Evolutionary conservation across 2,329 filamentous ascomycete genomes (phyloP), one percentile per base, ranked within the genome.

Genomic region (Fusarium drepaniforme): DNA sequence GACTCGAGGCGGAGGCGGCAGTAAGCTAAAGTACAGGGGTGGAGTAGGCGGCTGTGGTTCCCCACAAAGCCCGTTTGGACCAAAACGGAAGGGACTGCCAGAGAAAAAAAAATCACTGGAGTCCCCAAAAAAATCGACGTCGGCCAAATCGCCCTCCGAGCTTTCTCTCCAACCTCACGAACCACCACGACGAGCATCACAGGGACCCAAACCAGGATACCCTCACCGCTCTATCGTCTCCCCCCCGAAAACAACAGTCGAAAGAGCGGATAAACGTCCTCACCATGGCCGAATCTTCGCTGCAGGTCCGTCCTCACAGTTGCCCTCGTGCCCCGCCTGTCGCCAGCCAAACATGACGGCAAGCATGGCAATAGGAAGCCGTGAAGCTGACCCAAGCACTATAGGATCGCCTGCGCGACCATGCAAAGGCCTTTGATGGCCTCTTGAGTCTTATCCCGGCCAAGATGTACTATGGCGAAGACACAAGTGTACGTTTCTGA

Each of bases 401-500:
- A 71, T 72, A 91, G 89, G 88, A 90, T 80, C 89, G 88, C 75
- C 84, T 91, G 78, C 88, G 88, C 82, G 86, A 86, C 74, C 87
- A 90, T 76, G 85, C 94, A 75, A 90, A 94, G 84, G 93, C 94
- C 75, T 97, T 98, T 80, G 93, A 97, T 84, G 94, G 94, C 56
- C 87, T 98, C 62, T 87, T 98, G 82, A 96, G 94, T 68, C 87
- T 98, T 74, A 97, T 97, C 69, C 95, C 96, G 46, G 94, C 95
- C 71, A 96, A 97, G 84, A 91, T 95, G 79, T 98, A 98, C 85
- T 98, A 97, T 79, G 94, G 93, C 66, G 92, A 96, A 82, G 95
- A 97, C 81, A 93, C 90, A 73, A 95, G 89, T 84, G 94, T 96
- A 92, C 79, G 93, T 91, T 67, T 56, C 28, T 56, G 7, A 33